These are phyloP conservation scores for Acanthochlamys bracteata DNA, from an alignment of 106 monocot species.

Conservation along the genomic window DNA sequence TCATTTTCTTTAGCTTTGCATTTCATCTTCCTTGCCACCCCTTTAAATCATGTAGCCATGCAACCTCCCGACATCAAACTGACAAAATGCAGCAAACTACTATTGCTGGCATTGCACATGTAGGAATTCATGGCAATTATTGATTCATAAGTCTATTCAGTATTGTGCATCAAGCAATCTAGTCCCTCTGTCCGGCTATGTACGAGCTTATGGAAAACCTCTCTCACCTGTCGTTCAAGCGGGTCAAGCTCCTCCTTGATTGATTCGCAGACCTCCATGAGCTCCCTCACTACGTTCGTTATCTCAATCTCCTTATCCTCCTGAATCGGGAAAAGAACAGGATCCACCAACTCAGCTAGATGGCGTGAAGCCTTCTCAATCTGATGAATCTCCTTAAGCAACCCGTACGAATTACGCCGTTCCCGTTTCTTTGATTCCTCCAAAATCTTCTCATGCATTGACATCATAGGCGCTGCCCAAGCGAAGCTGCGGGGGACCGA, in stretches of 20 bases:
- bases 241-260: conserved; percentile 45
- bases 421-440: conserved; percentile 67
- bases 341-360: conserved; percentile 29
- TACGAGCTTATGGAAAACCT: conserved; percentile 65
- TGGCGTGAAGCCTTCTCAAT: conserved; percentile 27
- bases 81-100: no score
- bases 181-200: conserved; percentile 50
- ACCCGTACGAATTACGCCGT: conserved; percentile 31
- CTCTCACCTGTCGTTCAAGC: conserved; percentile 50
- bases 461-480: conserved; percentile 38
- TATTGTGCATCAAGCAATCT: conserved; percentile 31
- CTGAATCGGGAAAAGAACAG: conserved; percentile 8
- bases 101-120: no score
- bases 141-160: conserved; percentile 16
- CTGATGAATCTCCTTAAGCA: conserved; percentile 53
- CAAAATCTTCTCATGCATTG: conserved; percentile 40
- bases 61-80: not conserved
- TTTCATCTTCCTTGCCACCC: not conserved
- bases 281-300: conserved; percentile 21
- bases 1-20: not conserved
- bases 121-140: no score
- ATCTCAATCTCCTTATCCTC: conserved; percentile 33
- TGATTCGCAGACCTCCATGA: conserved; percentile 22
- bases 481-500: conserved; percentile 31
- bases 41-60: not conserved